phyloP scores from a whole-genome alignment of 2,329 filamentous ascomycete genomes.

The Thermoascus crustaceus region DNA sequence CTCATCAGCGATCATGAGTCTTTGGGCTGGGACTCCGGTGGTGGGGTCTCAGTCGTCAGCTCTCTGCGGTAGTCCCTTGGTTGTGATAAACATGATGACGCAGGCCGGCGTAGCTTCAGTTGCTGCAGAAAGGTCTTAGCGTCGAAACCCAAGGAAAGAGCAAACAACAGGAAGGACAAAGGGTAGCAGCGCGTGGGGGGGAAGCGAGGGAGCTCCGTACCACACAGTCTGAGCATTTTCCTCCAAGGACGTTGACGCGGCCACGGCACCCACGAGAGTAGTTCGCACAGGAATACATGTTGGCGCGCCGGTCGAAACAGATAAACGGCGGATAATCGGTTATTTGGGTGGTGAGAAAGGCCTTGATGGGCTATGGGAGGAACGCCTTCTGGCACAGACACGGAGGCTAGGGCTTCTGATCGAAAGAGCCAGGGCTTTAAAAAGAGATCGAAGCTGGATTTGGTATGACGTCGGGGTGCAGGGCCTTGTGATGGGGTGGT shows the following conservation, averaged over 20 bases:
- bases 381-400: too few species aligned
- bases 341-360: too few species aligned
- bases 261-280: constrained; percentile 41
- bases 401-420: too few species aligned
- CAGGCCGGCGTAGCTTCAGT: constrained; percentile 31
- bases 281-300: constrained; percentile 42
- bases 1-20: too few species aligned
- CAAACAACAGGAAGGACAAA: too few species aligned
- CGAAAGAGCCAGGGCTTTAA: too few species aligned
- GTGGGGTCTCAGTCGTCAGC: constrained; percentile 26
- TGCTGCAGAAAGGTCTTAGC: constrained; percentile 14
- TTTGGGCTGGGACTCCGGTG: constrained; percentile 3
- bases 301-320: too few species aligned
- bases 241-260: constrained; percentile 35
- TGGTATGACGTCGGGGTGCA: too few species aligned
- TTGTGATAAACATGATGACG: constrained; percentile 32
- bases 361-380: too few species aligned
- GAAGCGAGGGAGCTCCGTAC: constrained; percentile 29
- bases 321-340: too few species aligned
- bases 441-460: too few species aligned
- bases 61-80: constrained; percentile 29
- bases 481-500: too few species aligned
- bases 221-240: constrained; percentile 38
- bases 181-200: background rate
- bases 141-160: background rate